Base-by-base conservation (phyloP, 306 rosid species). In the Rosa rugosa region DNA sequence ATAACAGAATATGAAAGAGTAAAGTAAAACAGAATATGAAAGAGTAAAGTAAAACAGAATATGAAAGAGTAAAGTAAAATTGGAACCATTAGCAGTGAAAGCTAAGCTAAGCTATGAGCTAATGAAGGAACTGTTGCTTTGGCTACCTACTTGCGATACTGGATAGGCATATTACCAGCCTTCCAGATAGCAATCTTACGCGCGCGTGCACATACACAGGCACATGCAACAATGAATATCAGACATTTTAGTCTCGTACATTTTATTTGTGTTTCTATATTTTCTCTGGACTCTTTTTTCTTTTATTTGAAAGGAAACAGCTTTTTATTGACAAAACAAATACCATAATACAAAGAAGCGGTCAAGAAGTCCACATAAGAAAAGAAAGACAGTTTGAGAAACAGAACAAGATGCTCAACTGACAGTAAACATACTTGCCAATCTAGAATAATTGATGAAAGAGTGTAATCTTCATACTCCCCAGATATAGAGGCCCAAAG, bases 141-240 rank as follows among this genome's bases (percentile, higher is more conserved):
- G 11, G 11, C 25, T 54, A 7, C 34, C 49, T 64, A 92, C 97
- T 97, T 88, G 53, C 94, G 96, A 79, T 92, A 94, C 85, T 88
- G 92, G 8, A 92, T 87, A 12, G 97, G 93, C 98, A 92, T 92
- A 82, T 91, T 92, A 3, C 92, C 98, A 8, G 97, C 98, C 77
- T 94, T 92, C 98, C 97, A 90, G 7, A 92, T 88, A 51, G 98
- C 97, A 81, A 18, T 54, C 9, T 1, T 53, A 53, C 0, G 22
- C 11, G 11, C 20, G 14, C 20, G 5, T 2, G 1, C n/a, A 51
- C 59, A 53, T 5, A 18, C 23, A 53, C 59, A 53, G 9, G 57
- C 57, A 51, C 57, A 17, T 51, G 57, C n/a, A 16, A 51, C 22
- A 51, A 18, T 17, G 57, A 51, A 51, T 51, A 16, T 51, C 22